These are phyloP conservation scores for Beta vulgaris DNA, from an alignment of 148 eudicot species.

Conservation along the genomic window DNA sequence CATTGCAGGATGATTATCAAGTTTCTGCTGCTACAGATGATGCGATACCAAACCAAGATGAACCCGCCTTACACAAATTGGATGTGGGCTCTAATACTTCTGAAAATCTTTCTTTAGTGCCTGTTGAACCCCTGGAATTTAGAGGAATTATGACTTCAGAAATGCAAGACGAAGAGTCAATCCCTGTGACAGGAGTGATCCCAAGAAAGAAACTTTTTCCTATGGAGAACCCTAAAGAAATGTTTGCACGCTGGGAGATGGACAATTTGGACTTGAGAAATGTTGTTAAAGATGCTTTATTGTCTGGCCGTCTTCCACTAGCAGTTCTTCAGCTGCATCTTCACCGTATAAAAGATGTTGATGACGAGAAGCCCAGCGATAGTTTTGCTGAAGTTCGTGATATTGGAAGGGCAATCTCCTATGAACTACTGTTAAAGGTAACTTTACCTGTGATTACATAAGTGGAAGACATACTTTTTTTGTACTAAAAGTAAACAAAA, in stretches of 20 bases:
- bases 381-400: constrained; percentile 84
- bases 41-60: constrained; percentile 37
- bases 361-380: constrained; percentile 60
- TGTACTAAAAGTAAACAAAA: constrained; percentile 29
- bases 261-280: constrained; percentile 74
- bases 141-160: constrained; percentile 35
- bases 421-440: constrained; percentile 88
- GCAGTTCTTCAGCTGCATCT: constrained; percentile 97
- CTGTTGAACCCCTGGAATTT: constrained; percentile 38
- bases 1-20: constrained; percentile 38
- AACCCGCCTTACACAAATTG: constrained; percentile 27
- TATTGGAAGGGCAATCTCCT: constrained; percentile 84
- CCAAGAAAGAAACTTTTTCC: constrained; percentile 35
- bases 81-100: constrained; percentile 32
- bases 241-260: constrained; percentile 90
- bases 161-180: constrained; percentile 34
- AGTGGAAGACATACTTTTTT: constrained; percentile 10
- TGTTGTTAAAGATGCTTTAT: constrained; percentile 81
- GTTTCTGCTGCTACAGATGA: constrained; percentile 32
- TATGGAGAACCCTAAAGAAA: constrained; percentile 83
- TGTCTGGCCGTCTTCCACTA: constrained; percentile 92
- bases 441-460: constrained; percentile 21
- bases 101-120: constrained; percentile 58
- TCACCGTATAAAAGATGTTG: constrained; percentile 45
- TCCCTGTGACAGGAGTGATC: constrained; percentile 39